Evolutionary conservation across 2,329 filamentous ascomycete species (phyloP), one percentile per base, ranked within the genome.

Genomic region (Epichloe uncinata): DNA sequence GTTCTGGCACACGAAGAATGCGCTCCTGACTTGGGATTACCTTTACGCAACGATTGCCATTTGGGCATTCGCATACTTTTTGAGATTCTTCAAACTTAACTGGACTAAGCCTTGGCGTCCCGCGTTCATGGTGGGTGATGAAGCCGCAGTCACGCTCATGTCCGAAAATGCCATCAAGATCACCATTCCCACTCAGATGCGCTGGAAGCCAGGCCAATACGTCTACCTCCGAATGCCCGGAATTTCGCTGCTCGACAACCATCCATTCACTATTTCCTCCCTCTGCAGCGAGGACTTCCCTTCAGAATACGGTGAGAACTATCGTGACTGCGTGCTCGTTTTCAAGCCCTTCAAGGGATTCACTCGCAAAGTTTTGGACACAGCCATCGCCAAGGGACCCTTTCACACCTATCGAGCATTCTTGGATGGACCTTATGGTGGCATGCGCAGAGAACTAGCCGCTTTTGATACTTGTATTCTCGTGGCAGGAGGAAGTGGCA

Each of bases 1-100:
- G 30, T 95, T 97, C 69, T 97, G 91, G 91, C 91, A 97, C 66
- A 93, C 87, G 59, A 85, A 90, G 66, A 95, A 96, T 66, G 95
- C 86, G 57, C 77, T 96, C 37, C 83, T 82, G 49, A 95, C 90
- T 0, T 96, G 90, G 90, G 74, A 79, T 60, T 97, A 96, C 61
- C 78, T 97, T 2, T 94, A 80, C 60, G 81, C 87, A 2, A 93
- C 87, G 0, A 67, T 90, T 22, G 85, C 70, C 42, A 87, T 96
- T 54, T 93, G 89, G 82, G 69, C 77, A 1, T 57, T 84, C 5
- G 93, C 87, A 48, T 89, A 93, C 62, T 59, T 82, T 26, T 67
- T 83, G 57, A 80, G 91, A 15, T 62, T 94, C 2, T 87, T 87
- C 67, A 95, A 90, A 56, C 76, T 95, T 53, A 96, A 96, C 68